Conservation (phyloP, 257 asterid species). For the Solanum chaucha region DNA sequence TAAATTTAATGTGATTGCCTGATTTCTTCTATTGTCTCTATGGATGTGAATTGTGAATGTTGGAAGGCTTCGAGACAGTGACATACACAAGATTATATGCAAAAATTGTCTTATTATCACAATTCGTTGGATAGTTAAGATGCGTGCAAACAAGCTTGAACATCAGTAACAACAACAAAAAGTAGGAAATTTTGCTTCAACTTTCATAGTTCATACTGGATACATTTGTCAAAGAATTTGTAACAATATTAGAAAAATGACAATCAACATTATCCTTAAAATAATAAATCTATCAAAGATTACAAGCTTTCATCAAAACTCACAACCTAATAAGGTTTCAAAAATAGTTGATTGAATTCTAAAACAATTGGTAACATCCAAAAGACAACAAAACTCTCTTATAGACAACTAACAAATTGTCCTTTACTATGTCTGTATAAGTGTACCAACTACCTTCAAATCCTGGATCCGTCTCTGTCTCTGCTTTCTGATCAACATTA, state of each 20-base stretch:
- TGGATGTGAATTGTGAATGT: neutral
- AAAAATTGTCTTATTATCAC: neutral
- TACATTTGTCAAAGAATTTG: neutral
- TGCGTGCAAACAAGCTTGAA: neutral
- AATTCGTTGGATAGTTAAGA: neutral
- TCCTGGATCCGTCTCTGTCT: neutral
- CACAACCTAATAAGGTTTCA: neutral
- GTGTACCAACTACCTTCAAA: neutral
- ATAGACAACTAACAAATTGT: neutral
- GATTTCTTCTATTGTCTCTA: neutral
- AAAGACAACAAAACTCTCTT: neutral
- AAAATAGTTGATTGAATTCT: neutral
- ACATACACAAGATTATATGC: neutral
- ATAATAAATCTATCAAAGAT: neutral
- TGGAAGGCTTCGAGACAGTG: neutral
- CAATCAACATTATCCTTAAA: neutral
- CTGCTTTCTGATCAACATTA: neutral
- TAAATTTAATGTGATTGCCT: neutral
- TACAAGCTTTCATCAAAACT: neutral
- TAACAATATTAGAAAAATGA: neutral
- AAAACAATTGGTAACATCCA: neutral
- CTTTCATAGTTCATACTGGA: neutral
- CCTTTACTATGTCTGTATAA: neutral
- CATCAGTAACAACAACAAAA: neutral
- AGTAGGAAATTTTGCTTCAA: neutral